phyloP scores from a whole-genome alignment of 202 grass and related monocot species.

The Cymbopogon flexuosus region DNA sequence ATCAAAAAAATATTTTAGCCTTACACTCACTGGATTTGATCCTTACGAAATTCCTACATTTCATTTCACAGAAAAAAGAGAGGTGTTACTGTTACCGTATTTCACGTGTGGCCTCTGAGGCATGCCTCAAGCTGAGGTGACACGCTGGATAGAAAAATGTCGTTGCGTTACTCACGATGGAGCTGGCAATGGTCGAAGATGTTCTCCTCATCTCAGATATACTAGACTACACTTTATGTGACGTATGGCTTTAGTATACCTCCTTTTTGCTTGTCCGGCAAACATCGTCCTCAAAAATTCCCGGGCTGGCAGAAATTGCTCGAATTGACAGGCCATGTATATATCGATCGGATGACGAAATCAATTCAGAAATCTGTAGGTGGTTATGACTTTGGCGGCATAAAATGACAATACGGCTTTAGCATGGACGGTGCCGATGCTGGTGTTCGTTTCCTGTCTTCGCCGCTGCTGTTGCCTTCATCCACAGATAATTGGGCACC shows the following conservation, averaged over 20 bases:
- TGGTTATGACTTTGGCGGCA: conserved; percentile 32
- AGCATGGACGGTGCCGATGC: conserved; percentile 16
- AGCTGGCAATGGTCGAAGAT: conserved; percentile 2
- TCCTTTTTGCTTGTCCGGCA: neutral
- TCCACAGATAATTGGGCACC: neutral
- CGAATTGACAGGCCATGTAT: neutral
- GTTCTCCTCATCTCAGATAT: neutral
- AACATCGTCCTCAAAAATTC: conserved; percentile 36
- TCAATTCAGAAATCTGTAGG: neutral
- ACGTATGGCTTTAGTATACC: neutral
- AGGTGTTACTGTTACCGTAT: neutral
- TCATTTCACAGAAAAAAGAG: neutral
- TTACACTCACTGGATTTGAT: neutral
- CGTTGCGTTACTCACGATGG: neutral
- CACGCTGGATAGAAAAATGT: neutral
- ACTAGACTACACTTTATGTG: conserved; percentile 9
- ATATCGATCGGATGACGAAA: neutral
- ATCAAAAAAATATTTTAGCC: neutral
- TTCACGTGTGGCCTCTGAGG: neutral
- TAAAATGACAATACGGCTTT: conserved; percentile 40
- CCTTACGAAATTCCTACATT: neutral
- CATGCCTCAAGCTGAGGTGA: neutral
- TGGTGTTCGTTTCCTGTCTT: conserved; percentile 12
- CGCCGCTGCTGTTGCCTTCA: conserved; percentile 15
- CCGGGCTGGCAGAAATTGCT: conserved; percentile 10